Evolutionary conservation across 257 asterid genomes (phyloP).

Genomic region (Lycium barbarum): DNA sequence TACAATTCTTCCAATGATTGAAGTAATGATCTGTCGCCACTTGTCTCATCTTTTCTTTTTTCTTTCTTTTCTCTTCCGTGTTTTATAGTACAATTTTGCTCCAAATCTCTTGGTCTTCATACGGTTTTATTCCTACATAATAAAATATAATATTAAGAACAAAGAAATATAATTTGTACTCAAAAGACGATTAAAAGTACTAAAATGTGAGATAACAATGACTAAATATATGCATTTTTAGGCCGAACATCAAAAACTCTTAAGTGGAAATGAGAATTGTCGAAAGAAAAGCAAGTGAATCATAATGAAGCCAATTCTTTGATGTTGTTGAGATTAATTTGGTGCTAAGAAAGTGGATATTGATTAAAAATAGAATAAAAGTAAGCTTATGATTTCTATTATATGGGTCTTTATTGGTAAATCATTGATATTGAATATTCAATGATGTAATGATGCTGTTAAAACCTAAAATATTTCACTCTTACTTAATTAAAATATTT

Average conservation of each 20-base stretch:
- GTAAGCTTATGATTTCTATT: background rate
- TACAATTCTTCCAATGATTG: no score
- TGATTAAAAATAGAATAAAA: background rate
- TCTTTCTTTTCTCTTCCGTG: no score
- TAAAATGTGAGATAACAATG: no score
- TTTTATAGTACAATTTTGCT: no score
- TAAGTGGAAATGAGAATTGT: background rate
- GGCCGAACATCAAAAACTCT: background rate
- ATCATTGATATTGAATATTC: background rate
- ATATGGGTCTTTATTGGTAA: background rate
- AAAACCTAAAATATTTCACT: background rate
- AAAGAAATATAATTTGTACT: no score
- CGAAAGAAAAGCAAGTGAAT: background rate
- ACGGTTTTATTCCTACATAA: no score
- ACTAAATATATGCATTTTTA: no score
- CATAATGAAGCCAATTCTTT: background rate
- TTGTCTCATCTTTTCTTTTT: no score
- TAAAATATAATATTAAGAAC: no score
- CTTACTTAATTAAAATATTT: background rate
- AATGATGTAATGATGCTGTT: background rate
- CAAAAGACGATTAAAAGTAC: no score
- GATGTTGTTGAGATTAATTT: background rate
- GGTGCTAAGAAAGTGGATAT: constrained; percentile 1
- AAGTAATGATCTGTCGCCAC: no score
- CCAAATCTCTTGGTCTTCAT: no score